A percentile compares a stretch with the other conserved stretches of the same genome.
phyloP scores from a whole-genome alignment of 306 rosid genomes.

The Dalbergia oliveri region DNA sequence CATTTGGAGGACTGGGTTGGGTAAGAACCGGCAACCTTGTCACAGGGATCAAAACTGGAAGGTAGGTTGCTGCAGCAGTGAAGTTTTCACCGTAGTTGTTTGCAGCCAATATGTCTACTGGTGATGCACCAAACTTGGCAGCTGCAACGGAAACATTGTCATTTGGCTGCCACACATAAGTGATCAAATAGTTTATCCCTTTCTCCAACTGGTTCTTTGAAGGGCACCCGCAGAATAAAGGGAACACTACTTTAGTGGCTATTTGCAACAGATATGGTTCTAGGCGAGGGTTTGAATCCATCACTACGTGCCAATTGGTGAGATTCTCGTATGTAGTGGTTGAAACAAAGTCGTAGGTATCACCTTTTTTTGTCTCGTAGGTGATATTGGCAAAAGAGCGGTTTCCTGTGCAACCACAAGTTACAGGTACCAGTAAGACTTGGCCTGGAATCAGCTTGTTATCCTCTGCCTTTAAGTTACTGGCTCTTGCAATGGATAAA shows the following conservation, averaged over 20 bases:
- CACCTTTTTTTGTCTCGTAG: constrained; percentile 58
- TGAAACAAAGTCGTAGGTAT: constrained; percentile 58
- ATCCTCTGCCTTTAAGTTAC: constrained; percentile 53
- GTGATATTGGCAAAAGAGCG: constrained; percentile 67
- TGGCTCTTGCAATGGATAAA: constrained; percentile 67
- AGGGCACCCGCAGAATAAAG: constrained; percentile 80
- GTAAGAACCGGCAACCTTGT: constrained; percentile 59
- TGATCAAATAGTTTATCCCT: constrained; percentile 57
- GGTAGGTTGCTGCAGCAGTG: constrained; percentile 50
- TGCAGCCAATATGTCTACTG: constrained; percentile 49
- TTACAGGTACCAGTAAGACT: constrained; percentile 70
- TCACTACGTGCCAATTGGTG: constrained; percentile 54
- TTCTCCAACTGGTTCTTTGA: constrained; percentile 53
- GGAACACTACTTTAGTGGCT: constrained; percentile 60
- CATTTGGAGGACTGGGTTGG: constrained; percentile 43
- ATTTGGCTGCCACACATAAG: constrained; percentile 71
- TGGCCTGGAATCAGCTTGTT: constrained; percentile 53
- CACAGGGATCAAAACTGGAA: constrained; percentile 70
- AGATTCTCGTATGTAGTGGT: constrained; percentile 61
- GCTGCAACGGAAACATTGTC: constrained; percentile 61
- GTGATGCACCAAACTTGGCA: constrained; percentile 60
- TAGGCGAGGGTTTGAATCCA: constrained; percentile 55
- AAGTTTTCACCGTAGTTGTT: constrained; percentile 56
- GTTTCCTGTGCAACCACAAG: constrained; percentile 69
- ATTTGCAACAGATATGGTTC: constrained; percentile 49